Evolutionary conservation across 306 rosid genomes (phyloP), one percentile per base, ranked within the genome.

Genomic region (Medicago ruthenica): DNA sequence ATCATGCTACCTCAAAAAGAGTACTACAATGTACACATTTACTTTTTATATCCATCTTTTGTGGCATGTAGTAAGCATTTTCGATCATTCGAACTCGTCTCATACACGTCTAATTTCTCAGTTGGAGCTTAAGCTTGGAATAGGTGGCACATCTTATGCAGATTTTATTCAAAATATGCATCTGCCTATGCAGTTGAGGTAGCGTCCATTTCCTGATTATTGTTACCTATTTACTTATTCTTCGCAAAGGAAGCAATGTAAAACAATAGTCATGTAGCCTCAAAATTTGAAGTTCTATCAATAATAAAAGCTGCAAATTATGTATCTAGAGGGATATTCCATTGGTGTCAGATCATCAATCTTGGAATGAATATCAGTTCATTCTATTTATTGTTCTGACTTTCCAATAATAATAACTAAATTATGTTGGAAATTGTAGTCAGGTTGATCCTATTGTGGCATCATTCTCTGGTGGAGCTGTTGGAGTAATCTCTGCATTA

Each of bases 381-480:
- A 31, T 64, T 77, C 47, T 73, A 13, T 55, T 62, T 65, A 10
- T 45, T 63, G 17, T 79, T 77, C 48, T 10, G 47, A 27, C 75
- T 79, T 24, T 74, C 41, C n/a, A 42, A 44, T 77, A 21, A n/a
- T n/a, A n/a, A 72, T 69, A 47, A 84, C 41, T 34, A 39, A 34
- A 21, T 41, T 63, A 10, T 77, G 74, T 83, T 80, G 60, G 60
- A 40, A 74, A 76, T 39, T 87, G 59, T 89, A 95, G 98, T 88
- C 90, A 95, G 83, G 98, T 95, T 78, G 98, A 95, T 86, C 98
- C 98, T 69, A 92, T 95, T 22, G 98, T 95, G 48, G 98, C 98
- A 59, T 95, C 98, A 24, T 95, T 95, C 86, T 95, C 97, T 12
- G 98, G 98, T 76, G 98, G 98, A 78, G 97, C 98, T 54, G 98